These are phyloP conservation scores for Eucalyptus tenuipes DNA, from an alignment of 345 rosid species.

Conservation along the genomic window DNA sequence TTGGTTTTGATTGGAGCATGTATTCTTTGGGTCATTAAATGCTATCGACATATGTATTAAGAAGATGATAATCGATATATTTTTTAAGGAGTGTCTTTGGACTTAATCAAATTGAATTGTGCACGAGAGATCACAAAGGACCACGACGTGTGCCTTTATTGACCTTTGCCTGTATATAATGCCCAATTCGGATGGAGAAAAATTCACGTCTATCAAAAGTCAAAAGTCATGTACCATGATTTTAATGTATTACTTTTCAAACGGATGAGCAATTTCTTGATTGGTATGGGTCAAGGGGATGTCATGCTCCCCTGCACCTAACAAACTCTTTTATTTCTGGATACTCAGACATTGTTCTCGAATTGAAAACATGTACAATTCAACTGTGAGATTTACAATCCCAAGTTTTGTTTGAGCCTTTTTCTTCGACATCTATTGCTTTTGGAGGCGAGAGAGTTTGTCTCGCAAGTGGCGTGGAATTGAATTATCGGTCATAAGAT, in stretches of 20 bases:
- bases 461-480: slow-evolving; percentile 14
- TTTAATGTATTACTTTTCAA: no score
- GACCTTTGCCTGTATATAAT: neutral
- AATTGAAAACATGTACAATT: neutral
- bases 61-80: no score
- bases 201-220: neutral
- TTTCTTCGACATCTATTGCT: no score
- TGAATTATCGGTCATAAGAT: no score
- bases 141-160: neutral
- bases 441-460: neutral
- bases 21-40: neutral
- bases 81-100: no score
- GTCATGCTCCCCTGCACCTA: neutral
- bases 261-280: neutral
- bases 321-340: no score
- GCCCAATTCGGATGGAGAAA: neutral
- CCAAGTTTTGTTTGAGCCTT: no score
- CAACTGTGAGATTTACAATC: no score
- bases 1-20: neutral
- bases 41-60: no score
- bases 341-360: no score
- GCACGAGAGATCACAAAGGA: neutral
- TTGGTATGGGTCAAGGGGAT: no score
- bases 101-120: neutral
- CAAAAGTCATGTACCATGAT: neutral